phyloP scores from a whole-genome alignment of 306 rosid species.

The Herpetospermum pedunculosum region DNA sequence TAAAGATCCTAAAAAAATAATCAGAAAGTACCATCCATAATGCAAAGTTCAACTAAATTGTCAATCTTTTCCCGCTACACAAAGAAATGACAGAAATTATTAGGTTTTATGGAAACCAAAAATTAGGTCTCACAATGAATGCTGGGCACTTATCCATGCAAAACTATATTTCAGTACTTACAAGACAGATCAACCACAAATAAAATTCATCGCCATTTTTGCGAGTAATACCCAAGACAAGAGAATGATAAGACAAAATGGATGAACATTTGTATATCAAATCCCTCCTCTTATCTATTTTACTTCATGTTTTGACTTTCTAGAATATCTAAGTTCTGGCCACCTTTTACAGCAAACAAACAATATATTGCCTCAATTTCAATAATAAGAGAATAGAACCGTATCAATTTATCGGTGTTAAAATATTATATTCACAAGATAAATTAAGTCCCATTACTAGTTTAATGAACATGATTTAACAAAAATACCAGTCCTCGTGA shows the following conservation, averaged over 20 bases:
- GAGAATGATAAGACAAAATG: background rate
- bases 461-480: background rate
- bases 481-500: conserved; percentile 85
- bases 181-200: background rate
- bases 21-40: background rate
- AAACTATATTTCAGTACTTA: background rate
- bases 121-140: background rate
- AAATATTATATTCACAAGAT: background rate
- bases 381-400: background rate
- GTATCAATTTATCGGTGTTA: background rate
- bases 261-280: background rate
- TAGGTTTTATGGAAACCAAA: background rate
- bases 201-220: background rate
- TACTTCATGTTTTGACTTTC: background rate
- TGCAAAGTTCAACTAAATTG: background rate
- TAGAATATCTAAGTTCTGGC: background rate
- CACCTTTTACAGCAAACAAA: background rate
- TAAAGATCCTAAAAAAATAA: background rate
- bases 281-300: background rate
- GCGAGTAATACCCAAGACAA: background rate
- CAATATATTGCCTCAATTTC: background rate
- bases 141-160: background rate
- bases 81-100: background rate
- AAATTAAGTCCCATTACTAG: background rate
- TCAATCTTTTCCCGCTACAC: background rate